Evolutionary conservation across 78 protist species (phyloP), one percentile per base, ranked within the genome.

Genomic region (Dictyostelium purpureum): DNA sequence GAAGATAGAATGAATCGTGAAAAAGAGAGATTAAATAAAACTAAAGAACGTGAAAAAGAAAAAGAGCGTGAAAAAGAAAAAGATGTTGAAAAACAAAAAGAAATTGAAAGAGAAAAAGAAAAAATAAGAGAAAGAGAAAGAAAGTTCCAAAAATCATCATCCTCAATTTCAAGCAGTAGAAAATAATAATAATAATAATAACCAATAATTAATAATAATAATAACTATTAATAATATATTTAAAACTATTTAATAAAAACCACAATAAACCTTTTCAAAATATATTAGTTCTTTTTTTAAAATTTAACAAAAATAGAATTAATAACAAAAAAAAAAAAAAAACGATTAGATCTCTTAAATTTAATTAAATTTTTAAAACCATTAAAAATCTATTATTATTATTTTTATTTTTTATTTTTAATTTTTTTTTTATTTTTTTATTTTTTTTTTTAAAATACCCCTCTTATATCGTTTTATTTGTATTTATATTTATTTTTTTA

Each of bases 101-200:
- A 73, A 31, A 73, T 73, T 49, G 79, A 73, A 73, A 73, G 79
- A 49, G 79, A 73, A 70, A 70, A 70, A 24, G 77, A 70, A 49
- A 73, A 49, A 73, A 73, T 73, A 14, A 73, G 49, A 73, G 79
- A 73, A 49, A 43, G 79, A 43, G 63, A 43, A 33, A 73, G 42
- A 73, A 73, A 73, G 38, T 73, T 73, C 33, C 63, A 43, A 73
- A 73, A 45, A 43, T 21, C 45, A 31, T 49, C 79, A 28, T 11
- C 61, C 1, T 40, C 79, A 2, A 24, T 38, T 11, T 31, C 71
- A 49, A 49, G n/a, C n/a, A n/a, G n/a, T n/a, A n/a, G n/a, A n/a
- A n/a, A n/a, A n/a, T n/a, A n/a, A n/a, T n/a, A n/a, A n/a, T n/a
- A n/a, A n/a, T n/a, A n/a, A n/a, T n/a, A n/a, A n/a, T n/a, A n/a